Evolutionary conservation across 2,329 filamentous ascomycete species (phyloP).

Genomic region (Cercospora berteroae): DNA sequence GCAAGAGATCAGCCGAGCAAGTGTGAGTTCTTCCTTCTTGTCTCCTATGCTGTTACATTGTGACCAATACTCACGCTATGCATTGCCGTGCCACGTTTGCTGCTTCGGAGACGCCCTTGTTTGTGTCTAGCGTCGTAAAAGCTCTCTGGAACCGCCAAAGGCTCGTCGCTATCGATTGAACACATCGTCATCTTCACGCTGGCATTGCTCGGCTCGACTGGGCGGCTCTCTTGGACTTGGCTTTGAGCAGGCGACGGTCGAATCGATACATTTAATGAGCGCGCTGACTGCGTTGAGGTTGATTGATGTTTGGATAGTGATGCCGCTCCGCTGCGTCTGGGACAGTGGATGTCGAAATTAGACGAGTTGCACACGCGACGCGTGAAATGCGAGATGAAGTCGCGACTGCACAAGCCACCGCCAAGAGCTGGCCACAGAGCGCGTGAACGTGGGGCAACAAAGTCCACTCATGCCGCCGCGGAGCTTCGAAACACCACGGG

Average conservation of each 20-base stretch:
- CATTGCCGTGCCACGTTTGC: neutral
- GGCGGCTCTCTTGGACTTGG: neutral
- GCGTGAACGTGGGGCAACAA: neutral
- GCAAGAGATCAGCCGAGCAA: neutral
- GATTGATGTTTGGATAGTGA: neutral
- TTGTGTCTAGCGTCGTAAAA: neutral
- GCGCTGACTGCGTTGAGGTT: neutral
- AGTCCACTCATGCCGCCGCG: neutral
- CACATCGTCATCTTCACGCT: neutral
- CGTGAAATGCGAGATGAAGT: neutral
- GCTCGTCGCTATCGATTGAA: neutral
- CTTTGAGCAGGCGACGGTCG: neutral
- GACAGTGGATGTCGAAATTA: neutral
- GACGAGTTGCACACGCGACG: neutral
- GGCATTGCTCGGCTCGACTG: neutral
- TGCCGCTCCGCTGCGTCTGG: neutral
- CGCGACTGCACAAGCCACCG: neutral
- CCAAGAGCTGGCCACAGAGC: neutral
- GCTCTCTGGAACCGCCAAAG: neutral
- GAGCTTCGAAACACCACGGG: neutral
- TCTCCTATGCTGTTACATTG: neutral
- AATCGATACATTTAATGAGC: neutral
- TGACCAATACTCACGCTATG: neutral
- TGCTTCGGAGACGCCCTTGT: neutral
- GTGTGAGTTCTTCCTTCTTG: neutral